These are phyloP conservation scores for Scedosporium dehoogii DNA, from an alignment of 2,329 filamentous ascomycete species.

Conservation along the genomic window DNA sequence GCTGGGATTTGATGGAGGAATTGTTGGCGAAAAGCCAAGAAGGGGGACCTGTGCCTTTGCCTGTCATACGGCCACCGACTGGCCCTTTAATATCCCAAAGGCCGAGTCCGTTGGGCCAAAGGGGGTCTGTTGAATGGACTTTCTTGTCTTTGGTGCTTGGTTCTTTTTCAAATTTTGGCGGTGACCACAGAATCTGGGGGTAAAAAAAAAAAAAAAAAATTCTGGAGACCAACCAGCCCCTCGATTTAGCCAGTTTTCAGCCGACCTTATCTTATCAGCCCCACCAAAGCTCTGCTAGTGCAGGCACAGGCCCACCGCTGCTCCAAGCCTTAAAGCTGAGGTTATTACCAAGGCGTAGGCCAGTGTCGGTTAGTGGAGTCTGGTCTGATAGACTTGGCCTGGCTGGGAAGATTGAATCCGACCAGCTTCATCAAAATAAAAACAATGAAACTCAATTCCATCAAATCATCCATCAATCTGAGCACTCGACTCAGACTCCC, in stretches of 20 bases:
- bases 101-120: background rate
- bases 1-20: constrained; percentile 14
- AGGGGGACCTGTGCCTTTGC: constrained; percentile 18
- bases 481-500: background rate
- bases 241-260: background rate
- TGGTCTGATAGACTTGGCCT: too few relatives aligned
- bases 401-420: background rate
- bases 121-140: background rate
- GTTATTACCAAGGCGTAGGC: background rate
- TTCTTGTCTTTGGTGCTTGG: background rate
- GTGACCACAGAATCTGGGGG: background rate
- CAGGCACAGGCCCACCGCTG: background rate
- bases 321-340: background rate
- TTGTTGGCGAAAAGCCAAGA: constrained; percentile 36
- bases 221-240: background rate
- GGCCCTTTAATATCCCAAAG: background rate
- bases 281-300: background rate
- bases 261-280: background rate
- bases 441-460: background rate
- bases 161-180: background rate
- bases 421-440: background rate
- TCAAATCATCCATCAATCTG: background rate
- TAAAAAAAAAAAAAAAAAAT: background rate
- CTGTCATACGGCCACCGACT: background rate
- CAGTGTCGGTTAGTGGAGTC: background rate